Percentiles rank a stretch among this genome's conserved stretches.
Evolutionary conservation across 2,329 filamentous ascomycete genomes (phyloP).

Genomic region (Curvularia spicifera): DNA sequence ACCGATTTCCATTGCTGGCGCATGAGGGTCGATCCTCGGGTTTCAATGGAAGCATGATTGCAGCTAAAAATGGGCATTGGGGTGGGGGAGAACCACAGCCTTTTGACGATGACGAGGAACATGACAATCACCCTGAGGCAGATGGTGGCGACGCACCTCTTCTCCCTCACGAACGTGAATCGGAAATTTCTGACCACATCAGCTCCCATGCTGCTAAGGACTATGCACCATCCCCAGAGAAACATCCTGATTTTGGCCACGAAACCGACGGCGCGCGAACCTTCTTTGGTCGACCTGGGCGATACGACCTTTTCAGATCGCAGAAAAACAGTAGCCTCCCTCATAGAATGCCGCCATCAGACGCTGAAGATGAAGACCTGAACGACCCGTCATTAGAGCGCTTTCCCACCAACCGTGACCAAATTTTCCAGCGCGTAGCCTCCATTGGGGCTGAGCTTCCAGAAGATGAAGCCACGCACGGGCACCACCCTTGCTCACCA

Average conservation of each 20-base stretch:
- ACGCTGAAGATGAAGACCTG: constrained; percentile 39
- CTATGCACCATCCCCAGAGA: constrained; percentile 12
- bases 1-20: constrained; percentile 44
- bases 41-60: constrained; percentile 20
- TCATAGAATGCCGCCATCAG: constrained; percentile 36
- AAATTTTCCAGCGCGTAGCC: constrained; percentile 38
- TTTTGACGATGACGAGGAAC: constrained; percentile 12
- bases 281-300: constrained; percentile 17
- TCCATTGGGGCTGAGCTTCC: constrained; percentile 36
- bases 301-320: constrained; percentile 26
- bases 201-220: constrained; percentile 26
- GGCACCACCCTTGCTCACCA: constrained; percentile 29
- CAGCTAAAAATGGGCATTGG: constrained; percentile 25
- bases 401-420: constrained; percentile 38
- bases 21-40: constrained; percentile 44
- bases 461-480: constrained; percentile 32
- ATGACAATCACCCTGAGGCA: constrained; percentile 1
- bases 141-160: constrained; percentile 26
- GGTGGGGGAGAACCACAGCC: constrained; percentile 17
- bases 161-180: constrained; percentile 33
- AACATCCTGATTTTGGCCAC: constrained; percentile 19
- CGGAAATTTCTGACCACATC: constrained; percentile 18
- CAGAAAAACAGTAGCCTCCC: constrained; percentile 35
- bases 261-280: constrained; percentile 17
- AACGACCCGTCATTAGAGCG: constrained; percentile 37